phyloP scores from a whole-genome alignment of 129 eudicot genomes.

The sunflower (Helianthus annuus) region DNA sequence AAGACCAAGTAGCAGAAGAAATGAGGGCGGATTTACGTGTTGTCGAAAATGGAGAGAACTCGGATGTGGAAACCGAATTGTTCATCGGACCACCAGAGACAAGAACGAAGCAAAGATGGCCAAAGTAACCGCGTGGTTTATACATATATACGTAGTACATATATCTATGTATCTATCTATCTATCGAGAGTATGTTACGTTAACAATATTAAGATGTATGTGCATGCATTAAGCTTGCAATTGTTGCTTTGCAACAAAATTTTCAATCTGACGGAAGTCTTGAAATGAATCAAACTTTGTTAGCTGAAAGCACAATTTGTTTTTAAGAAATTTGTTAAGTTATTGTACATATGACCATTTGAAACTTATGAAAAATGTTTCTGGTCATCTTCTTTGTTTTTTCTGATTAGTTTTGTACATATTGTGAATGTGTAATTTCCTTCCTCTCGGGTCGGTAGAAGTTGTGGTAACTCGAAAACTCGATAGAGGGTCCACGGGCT shows the following conservation, averaged over 20 bases:
- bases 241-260: constrained; percentile 34
- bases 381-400: constrained; percentile 21
- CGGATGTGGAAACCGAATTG: constrained; percentile 93
- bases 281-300: constrained; percentile 26
- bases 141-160: neutral
- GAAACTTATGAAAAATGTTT: constrained; percentile 15
- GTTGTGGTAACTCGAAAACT: no score
- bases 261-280: constrained; percentile 17
- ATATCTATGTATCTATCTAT: constrained; percentile 14
- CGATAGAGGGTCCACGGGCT: no score
- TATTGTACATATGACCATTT: constrained; percentile 28
- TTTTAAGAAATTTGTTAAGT: neutral
- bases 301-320: constrained; percentile 17
- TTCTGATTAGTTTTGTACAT: neutral
- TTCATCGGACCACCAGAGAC: constrained; percentile 76
- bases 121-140: constrained; percentile 23
- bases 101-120: constrained; percentile 43
- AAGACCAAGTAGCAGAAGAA: constrained; percentile 39
- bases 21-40: constrained; percentile 25
- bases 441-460: no score
- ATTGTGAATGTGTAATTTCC: no score
- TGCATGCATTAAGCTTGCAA: constrained; percentile 14
- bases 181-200: constrained; percentile 5
- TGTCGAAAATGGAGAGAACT: constrained; percentile 57
- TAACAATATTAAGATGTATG: constrained; percentile 13